A percentile compares a stretch with the other conserved stretches of the same genome.
These are phyloP conservation scores for Sutorius eximius DNA, from an alignment of 1,284 basidiomycete species.

Conservation along the genomic window DNA sequence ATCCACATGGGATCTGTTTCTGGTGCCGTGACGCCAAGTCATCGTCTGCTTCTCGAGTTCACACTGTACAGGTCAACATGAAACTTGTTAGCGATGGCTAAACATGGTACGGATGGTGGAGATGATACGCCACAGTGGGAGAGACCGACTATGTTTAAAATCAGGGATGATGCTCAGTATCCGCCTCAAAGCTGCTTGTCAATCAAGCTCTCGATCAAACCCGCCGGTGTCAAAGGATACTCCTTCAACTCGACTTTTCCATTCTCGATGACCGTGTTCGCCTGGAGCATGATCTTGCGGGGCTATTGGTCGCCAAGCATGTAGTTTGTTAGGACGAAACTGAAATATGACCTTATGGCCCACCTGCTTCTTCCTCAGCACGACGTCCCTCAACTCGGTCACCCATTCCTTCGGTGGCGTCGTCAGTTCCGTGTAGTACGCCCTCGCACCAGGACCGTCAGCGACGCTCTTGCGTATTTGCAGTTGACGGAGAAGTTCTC, in stretches of 20 bases:
- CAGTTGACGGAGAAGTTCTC: constrained; percentile 72
- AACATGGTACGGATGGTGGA: background rate
- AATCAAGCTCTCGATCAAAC: constrained; percentile 78
- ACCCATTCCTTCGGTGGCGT: constrained; percentile 71
- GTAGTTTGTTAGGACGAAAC: background rate
- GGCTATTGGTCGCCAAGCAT: constrained; percentile 44
- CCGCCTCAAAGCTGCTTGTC: constrained; percentile 57
- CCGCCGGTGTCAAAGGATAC: constrained; percentile 68
- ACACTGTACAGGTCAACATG: background rate
- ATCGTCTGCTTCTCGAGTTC: background rate
- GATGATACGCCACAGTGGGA: background rate
- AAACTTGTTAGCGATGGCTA: background rate
- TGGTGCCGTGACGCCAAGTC: background rate
- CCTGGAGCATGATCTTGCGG: constrained; percentile 80
- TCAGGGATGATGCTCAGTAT: background rate
- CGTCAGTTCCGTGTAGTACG: constrained; percentile 75
- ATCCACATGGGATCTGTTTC: constrained; percentile 3
- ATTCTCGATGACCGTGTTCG: constrained; percentile 67
- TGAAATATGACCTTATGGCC: constrained; percentile 34
- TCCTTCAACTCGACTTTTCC: constrained; percentile 73
- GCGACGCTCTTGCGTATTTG: constrained; percentile 84
- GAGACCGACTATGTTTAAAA: background rate
- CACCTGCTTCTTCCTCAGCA: constrained; percentile 76
- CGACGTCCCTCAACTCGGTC: constrained; percentile 71
- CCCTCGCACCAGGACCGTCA: constrained; percentile 71